Percentiles rank a stretch among this genome's conserved stretches.
Conservation (phyloP, 768 basidiomycete species). For the Tubosaeta sp. region DNA sequence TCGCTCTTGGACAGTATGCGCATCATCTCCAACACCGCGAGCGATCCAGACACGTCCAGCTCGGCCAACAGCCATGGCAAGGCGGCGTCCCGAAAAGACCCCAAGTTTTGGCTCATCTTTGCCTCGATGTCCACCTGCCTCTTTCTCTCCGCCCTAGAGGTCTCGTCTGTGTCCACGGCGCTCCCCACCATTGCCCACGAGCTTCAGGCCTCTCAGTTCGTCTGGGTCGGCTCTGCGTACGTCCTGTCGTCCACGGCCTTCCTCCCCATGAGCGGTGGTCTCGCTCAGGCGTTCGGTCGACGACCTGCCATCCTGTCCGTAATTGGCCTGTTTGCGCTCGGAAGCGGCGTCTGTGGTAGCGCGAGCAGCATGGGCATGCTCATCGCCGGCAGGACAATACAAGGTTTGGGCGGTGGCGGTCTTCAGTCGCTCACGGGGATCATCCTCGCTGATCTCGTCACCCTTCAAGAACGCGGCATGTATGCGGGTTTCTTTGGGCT, state of each 20-base stretch:
- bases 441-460: slow-evolving; percentile 40
- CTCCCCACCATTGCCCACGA: slow-evolving; percentile 33
- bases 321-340: slow-evolving; percentile 29
- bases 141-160: slow-evolving; percentile 27
- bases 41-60: too few species aligned
- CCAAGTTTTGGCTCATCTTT: slow-evolving; percentile 29
- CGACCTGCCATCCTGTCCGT: slow-evolving; percentile 21
- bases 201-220: slow-evolving; percentile 25
- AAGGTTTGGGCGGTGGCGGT: slow-evolving; percentile 36
- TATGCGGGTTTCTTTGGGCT: slow-evolving; percentile 28
- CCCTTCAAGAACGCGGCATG: slow-evolving; percentile 38
- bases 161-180: slow-evolving; percentile 26
- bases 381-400: slow-evolving; percentile 26
- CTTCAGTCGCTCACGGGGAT: slow-evolving; percentile 35
- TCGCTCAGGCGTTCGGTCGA: slow-evolving; percentile 31
- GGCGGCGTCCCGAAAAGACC: slow-evolving; percentile 4
- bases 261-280: slow-evolving; percentile 34
- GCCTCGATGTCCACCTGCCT: slow-evolving; percentile 21
- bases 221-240: slow-evolving; percentile 38
- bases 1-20: too few species aligned
- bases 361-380: slow-evolving; percentile 19
- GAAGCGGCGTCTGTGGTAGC: slow-evolving; percentile 34
- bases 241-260: slow-evolving; percentile 34
- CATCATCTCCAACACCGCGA: not conserved
- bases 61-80: not conserved